Evolutionary conservation across 352 stramenopile species (phyloP), one percentile per base, ranked within the genome.

Genomic region (Albugo laibachii): DNA sequence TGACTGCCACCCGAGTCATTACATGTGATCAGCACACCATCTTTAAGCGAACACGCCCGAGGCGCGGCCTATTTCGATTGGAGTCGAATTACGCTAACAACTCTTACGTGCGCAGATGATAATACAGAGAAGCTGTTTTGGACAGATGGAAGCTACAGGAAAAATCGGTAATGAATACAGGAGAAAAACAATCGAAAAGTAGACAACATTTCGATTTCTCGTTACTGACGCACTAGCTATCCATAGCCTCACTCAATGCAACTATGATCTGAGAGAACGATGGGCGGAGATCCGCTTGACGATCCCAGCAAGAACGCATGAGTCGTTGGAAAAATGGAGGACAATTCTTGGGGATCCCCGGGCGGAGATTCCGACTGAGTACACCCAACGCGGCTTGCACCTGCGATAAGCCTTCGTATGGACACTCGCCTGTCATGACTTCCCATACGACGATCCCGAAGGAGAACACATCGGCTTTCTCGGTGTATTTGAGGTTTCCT

Each of bases 381-480:
- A 83, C 69, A 11, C 65, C 72, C 0, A 84, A 61, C 13, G 75
- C 75, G 0, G 62, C 66, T 46, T 87, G 71, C 42, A 91, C 81
- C 47, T 83, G 77, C 40, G 69, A 69, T 75, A 93, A 83, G 5
- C 76, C 82, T 45, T 88, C 73, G 60, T 92, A 93, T 19, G 82
- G 82, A 50, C 85, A 86, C 46, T 76, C 68, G 14, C 80, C 62
- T 12, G 80, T 85, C 45, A 87, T 78, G 42, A 93, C 88, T 54
- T 94, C 80, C 80, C 82, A 94, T 44, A 94, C 77, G 21, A 94
- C 84, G 47, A 93, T 92, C 6, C 67, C 78, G 46, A 93, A 91
- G 40, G 71, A 88, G 52, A 91, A 93, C 13, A 94, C 80, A 43
- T 94, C 80, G 2, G 77, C 78, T 57, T 93, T 92, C 52, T 93